These are phyloP conservation scores for Rubroboletus pulcherrimus DNA, from an alignment of 768 basidiomycete species.

Conservation along the genomic window DNA sequence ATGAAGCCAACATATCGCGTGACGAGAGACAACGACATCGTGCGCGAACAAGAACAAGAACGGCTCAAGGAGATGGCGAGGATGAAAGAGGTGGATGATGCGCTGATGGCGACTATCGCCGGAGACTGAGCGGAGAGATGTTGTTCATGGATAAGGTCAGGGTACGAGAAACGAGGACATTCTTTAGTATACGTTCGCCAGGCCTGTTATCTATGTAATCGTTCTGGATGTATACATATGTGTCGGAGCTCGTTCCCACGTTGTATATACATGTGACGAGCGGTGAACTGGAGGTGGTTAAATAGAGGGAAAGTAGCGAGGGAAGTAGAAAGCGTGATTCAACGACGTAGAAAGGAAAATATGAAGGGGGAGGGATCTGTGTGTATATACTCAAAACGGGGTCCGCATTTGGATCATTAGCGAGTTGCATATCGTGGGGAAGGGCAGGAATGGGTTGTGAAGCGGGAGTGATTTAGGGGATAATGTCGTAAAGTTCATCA, in stretches of 20 bases:
- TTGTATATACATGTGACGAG: constrained; percentile 2
- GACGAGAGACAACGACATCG: constrained; percentile 62
- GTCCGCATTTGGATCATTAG: constrained; percentile 13
- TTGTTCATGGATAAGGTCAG: background rate
- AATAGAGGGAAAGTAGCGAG: background rate
- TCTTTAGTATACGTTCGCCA: constrained; percentile 10
- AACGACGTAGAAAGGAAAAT: background rate
- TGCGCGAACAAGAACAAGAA: constrained; percentile 55
- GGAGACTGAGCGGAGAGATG: constrained; percentile 11
- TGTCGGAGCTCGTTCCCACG: constrained; percentile 1
- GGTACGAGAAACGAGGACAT: background rate
- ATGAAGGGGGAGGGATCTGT: constrained; percentile 2
- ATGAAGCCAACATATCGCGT: constrained; percentile 65
- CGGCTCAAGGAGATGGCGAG: constrained; percentile 49
- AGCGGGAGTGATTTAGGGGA: constrained; percentile 41
- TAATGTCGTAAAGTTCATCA: constrained; percentile 72
- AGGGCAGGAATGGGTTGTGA: background rate
- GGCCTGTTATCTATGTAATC: constrained; percentile 7
- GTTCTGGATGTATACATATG: constrained; percentile 9
- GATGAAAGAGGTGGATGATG: constrained; percentile 63
- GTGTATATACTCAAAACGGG: constrained; percentile 14
- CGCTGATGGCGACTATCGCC: constrained; percentile 47
- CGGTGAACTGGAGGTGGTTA: background rate
- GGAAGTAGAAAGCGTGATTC: constrained; percentile 11
- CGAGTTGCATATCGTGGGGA: constrained; percentile 3